phyloP scores from a whole-genome alignment of 2,329 filamentous ascomycete genomes.

The Sporothrix curviconia region DNA sequence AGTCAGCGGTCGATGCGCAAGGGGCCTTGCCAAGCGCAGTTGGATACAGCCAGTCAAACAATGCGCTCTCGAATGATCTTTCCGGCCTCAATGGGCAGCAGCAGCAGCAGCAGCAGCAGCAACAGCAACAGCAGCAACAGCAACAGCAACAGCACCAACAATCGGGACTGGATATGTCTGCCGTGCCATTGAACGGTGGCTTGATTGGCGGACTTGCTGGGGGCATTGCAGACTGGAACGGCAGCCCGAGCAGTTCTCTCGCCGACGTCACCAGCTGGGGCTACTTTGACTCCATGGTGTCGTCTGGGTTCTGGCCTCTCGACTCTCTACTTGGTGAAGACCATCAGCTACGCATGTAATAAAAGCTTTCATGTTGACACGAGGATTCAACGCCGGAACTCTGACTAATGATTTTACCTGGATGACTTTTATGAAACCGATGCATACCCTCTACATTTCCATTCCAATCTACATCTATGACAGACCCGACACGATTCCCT shows the following conservation, averaged over 20 bases:
- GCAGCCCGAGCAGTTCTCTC: conserved; percentile 10
- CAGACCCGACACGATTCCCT: neutral
- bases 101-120: neutral
- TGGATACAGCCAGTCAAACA: neutral
- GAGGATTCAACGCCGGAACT: too few relatives aligned
- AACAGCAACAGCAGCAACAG: neutral
- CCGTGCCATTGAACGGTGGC: neutral
- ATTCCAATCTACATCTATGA: neutral
- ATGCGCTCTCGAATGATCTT: neutral
- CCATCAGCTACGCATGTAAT: neutral
- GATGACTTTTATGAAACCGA: neutral
- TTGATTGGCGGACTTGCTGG: neutral
- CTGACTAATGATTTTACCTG: neutral
- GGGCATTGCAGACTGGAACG: neutral
- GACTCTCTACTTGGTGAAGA: conserved; percentile 8
- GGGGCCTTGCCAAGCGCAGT: neutral
- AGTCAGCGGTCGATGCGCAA: neutral
- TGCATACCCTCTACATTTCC: neutral
- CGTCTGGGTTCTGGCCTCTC: conserved; percentile 11
- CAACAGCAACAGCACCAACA: neutral
- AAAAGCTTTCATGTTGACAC: too few relatives aligned
- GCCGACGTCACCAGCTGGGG: conserved; percentile 13
- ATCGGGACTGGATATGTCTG: neutral
- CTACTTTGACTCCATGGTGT: conserved; percentile 13
- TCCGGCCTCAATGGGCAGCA: neutral